Base-by-base conservation (phyloP, 139 green algal genomes). In the Axilococcus clingmanii region DNA sequence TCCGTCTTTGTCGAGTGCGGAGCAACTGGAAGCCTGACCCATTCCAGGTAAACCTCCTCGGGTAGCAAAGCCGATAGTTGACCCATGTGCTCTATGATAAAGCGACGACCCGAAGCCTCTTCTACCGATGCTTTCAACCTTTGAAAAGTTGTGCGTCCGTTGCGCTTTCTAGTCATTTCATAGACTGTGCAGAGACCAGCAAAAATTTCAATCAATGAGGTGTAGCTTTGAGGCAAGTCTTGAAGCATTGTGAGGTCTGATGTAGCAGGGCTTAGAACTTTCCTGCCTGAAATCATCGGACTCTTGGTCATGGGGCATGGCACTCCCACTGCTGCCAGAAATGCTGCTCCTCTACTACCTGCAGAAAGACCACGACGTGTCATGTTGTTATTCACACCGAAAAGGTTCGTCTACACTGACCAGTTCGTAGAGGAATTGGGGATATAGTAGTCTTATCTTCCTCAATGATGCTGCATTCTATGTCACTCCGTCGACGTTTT, bases 171-270 rank as follows among this genome's bases (percentile, higher is more conserved):
- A 40, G 62, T 46, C 56, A 72, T 42, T 19, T 51, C 49, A 33
- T 72, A 38, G 7, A 61, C 42, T 6, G 50, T 55, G 28, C 57
- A 49, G 24, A 72, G 22, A 11, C 51, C 56, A 7, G 44, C 40
- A 61, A 72, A 72, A 32, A 72, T 66, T 19, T 72, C 63, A 9
- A 44, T 4, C 16, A 66, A 31, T 12, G 19, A 27, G 1, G 20
- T 1, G 8, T 62, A 35, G 16, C 53, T 57, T 11, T 20, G 20
- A 4, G 63, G 63, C 3, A 48, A 22, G 22, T 45, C 38, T 29
- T 7, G 11, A 1, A 5, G 27, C 16, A 15, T 38, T 38, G 33
- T 38, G 11, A n/a, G 9, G 11, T n/a, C 33, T n/a, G 33, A 38
- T n/a, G 33, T n/a, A 9, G 11, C 11, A 38, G 12, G 33, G 11